Base-by-base conservation (phyloP, 2,329 filamentous ascomycete species). In the Triangularia verruculosa region DNA sequence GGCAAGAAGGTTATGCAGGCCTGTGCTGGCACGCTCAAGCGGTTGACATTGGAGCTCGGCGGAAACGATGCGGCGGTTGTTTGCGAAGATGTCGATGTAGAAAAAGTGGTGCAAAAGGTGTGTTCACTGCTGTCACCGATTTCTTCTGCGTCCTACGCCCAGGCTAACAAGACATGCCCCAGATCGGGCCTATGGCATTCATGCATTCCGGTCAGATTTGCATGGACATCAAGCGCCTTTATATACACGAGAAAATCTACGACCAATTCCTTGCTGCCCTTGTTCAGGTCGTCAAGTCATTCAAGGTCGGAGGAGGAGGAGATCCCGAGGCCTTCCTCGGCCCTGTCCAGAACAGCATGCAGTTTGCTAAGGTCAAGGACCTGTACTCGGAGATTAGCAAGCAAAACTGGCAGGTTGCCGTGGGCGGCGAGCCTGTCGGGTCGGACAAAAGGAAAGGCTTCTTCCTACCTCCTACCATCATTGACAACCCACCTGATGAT, bases 321-420 rank as follows among this genome's bases (percentile, higher is more conserved):
- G 74, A 82, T 64, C 71, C 74, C 4, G 78, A 78, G 27, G 79
- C 79, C 1, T 62, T 75, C 11, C 65, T 84, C 22, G 84, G 84
- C 0, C 85, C 86, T 0, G 73, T 87, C 0, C 85, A 87, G 69
- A 88, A 88, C 72, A 72, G 76, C 61, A 85, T 86, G 82, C 86
- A 88, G 54, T 74, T 69, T 70, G 79, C 82, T 11, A 79, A 79
- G n/a, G 82, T 85, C 56, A 81, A 83, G 66, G 74, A 78, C 1
- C 78, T 86, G 61, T 83, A 85, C 66, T 71, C 72, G 4, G 76
- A 83, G 47, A 80, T 82, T 59, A 74, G 79, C 24, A 76, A 80
- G 30, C 74, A 82, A 15, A 80, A 79, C 0, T 79, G 80, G 70
- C 80, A 79, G 32, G 74, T 80, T 11, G 80, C 77, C 0, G 64